A percentile compares a stretch with the other conserved stretches of the same genome.
Conservation (phyloP, 2,329 filamentous ascomycete species). For the Penicillium brasilianum region DNA sequence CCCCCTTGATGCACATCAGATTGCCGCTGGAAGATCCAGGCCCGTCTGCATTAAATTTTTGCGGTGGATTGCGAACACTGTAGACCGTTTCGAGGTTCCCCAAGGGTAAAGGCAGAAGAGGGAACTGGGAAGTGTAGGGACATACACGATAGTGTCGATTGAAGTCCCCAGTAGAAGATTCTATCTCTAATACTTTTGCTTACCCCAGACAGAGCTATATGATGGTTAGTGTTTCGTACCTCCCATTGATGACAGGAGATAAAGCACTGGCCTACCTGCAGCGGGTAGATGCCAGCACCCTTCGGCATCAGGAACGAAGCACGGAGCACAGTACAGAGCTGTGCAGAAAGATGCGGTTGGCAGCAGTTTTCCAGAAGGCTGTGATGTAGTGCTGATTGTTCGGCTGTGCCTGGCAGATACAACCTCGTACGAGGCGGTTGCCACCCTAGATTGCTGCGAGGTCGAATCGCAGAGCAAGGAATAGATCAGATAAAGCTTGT, state of each 20-base stretch:
- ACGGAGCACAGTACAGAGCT: conserved; percentile 15
- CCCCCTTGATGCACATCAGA: neutral
- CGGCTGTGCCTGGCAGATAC: conserved; percentile 9
- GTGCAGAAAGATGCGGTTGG: conserved; percentile 21
- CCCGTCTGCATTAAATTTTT: neutral
- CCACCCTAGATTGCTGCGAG: neutral
- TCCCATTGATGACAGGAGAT: conserved; percentile 10
- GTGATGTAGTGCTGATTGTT: neutral
- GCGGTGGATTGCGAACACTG: neutral
- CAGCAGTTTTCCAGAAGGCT: conserved; percentile 20
- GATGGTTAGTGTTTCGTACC: neutral
- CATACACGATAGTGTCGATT: neutral
- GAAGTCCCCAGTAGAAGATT: neutral
- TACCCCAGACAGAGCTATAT: neutral
- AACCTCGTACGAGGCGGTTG: conserved; percentile 3
- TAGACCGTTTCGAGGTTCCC: neutral
- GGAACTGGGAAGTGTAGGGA: neutral
- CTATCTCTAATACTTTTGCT: neutral
- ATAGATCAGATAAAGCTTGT: neutral
- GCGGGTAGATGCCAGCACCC: conserved; percentile 21
- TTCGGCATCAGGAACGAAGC: conserved; percentile 16
- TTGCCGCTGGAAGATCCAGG: neutral
- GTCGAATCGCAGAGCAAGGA: neutral
- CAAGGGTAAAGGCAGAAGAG: neutral
- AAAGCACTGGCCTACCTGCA: conserved; percentile 18